Conservation (phyloP, 495 filamentous ascomycete genomes). For the Xanthoparmelia taractica region DNA sequence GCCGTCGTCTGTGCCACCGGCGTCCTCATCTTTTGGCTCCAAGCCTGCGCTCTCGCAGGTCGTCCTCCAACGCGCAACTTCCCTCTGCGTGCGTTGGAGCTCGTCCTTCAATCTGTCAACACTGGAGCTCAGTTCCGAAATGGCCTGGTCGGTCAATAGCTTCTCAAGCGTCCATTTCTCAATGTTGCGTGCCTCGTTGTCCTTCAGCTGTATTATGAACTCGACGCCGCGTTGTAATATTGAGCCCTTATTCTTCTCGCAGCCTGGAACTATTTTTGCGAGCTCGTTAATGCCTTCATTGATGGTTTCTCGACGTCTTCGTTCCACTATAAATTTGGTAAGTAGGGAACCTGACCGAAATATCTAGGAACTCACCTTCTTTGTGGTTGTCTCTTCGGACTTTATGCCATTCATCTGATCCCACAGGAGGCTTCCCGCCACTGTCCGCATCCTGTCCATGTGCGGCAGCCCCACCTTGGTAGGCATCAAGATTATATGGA, state of each 20-base stretch:
- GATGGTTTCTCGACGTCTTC: conserved; percentile 94
- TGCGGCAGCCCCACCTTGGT: conserved; percentile 34
- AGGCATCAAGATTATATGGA: conserved; percentile 30
- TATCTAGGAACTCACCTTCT: conserved; percentile 60
- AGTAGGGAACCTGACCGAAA: conserved; percentile 1
- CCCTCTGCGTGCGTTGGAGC: conserved; percentile 61
- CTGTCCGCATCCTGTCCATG: conserved; percentile 42
- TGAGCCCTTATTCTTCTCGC: conserved; percentile 98
- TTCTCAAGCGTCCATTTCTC: conserved; percentile 98
- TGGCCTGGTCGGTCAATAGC: conserved; percentile 88
- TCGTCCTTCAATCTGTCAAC: conserved; percentile 87
- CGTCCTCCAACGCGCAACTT: conserved; percentile 79
- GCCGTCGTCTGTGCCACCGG: conserved; percentile 12
- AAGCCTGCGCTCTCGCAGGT: conserved; percentile 70
- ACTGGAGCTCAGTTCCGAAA: conserved; percentile 75
- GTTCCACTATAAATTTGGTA: conserved; percentile 59
- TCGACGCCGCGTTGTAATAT: conserved; percentile 89
- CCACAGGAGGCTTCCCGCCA: conserved; percentile 70
- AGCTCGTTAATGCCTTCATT: conserved; percentile 99
- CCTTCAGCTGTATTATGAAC: conserved; percentile 89
- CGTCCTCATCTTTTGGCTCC: conserved; percentile 25
- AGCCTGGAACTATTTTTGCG: conserved; percentile 93
- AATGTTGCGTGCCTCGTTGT: conserved; percentile 86
- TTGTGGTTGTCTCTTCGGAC: conserved; percentile 97
- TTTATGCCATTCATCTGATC: conserved; percentile 96